Percentiles rank a stretch among this genome's conserved stretches.
These are phyloP conservation scores for Paramecium caudatum DNA, from an alignment of 73 alveolate species.

Conservation along the genomic window DNA sequence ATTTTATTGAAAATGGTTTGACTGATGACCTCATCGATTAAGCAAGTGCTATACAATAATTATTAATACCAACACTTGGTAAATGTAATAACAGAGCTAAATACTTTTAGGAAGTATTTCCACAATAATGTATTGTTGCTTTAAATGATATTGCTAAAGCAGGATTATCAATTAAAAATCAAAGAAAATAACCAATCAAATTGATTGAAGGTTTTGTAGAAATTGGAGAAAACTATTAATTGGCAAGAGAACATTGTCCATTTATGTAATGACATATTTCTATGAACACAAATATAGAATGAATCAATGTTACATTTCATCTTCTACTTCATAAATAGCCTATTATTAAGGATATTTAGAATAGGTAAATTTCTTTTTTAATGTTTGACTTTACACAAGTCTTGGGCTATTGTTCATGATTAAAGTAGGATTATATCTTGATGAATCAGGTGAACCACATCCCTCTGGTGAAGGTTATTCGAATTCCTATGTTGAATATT, in stretches of 20 bases:
- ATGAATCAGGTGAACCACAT: conserved; percentile 44
- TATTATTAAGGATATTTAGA: not conserved
- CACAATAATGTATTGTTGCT: not conserved
- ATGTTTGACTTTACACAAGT: conserved; percentile 32
- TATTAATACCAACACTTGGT: not conserved
- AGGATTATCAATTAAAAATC: not conserved
- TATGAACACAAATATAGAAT: conserved; percentile 25
- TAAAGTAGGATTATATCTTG: conserved; percentile 44
- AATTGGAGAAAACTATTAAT: not conserved
- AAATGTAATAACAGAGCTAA: conserved; percentile 4
- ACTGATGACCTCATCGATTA: conserved; percentile 11
- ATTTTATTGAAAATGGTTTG: not conserved
- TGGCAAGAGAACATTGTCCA: conserved; percentile 11
- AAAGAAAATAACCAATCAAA: conserved; percentile 12
- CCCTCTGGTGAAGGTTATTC: conserved; percentile 30
- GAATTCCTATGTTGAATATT: conserved; percentile 46
- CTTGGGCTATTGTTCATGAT: conserved; percentile 16
- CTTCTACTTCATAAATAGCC: conserved; percentile 3
- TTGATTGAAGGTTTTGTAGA: not conserved
- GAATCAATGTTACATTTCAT: conserved; percentile 11
- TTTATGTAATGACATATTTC: conserved; percentile 33
- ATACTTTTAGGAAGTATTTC: conserved; percentile 7
- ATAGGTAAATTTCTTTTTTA: not conserved
- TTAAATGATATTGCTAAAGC: conserved; percentile 30
- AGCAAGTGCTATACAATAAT: not conserved